Percentiles rank a stretch among this genome's conserved stretches.
Conservation (phyloP, 257 asterid genomes). For the Ilex asprella region DNA sequence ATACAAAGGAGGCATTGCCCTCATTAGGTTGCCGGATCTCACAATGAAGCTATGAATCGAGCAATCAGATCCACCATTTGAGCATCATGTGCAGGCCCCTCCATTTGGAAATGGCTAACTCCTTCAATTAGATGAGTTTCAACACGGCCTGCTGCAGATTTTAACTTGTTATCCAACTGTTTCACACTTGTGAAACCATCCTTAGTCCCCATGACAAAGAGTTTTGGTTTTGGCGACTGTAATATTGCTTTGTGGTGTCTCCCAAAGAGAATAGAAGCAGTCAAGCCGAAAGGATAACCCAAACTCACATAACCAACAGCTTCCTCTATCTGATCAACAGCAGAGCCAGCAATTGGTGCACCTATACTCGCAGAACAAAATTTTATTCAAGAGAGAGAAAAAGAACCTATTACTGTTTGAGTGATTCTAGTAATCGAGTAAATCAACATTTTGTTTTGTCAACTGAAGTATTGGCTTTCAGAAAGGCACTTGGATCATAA, state of each 20-base stretch:
- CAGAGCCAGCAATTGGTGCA: conserved; percentile 79
- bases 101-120: conserved; percentile 81
- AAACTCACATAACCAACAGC: conserved; percentile 63
- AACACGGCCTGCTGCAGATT: conserved; percentile 47
- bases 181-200: conserved; percentile 85
- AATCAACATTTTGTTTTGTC: no score
- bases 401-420: no score
- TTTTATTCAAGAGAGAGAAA: no score
- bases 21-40: no score
- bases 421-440: no score
- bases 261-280: conserved; percentile 72
- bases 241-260: conserved; percentile 65
- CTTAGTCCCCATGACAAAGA: conserved; percentile 74
- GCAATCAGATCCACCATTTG: conserved; percentile 54
- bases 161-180: conserved; percentile 71
- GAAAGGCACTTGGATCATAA: no score
- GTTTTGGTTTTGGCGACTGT: conserved; percentile 68
- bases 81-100: conserved; percentile 65
- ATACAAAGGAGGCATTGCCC: not conserved
- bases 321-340: conserved; percentile 56
- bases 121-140: conserved; percentile 61
- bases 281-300: conserved; percentile 75
- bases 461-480: no score
- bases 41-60: conserved; percentile 34
- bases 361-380: conserved; percentile 46